A percentile compares a stretch with the other conserved stretches of the same genome.
phyloP scores from a whole-genome alignment of 176 grass and related monocot genomes.

The Cocos nucifera region DNA sequence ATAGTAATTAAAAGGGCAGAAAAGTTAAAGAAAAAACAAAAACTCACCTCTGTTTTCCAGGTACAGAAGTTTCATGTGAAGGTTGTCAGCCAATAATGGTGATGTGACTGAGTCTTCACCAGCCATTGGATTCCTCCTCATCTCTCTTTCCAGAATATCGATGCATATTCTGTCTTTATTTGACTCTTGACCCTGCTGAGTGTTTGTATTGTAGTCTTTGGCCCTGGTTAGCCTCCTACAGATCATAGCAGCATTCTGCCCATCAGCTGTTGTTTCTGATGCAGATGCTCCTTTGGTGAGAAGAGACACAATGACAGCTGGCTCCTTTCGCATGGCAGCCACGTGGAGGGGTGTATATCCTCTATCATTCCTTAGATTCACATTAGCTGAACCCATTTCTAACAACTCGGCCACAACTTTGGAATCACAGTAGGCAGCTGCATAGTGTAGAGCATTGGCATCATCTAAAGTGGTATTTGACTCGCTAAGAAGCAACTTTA shows the following conservation, averaged over 20 bases:
- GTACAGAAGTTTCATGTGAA: slow-evolving; percentile 86
- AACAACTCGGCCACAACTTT: slow-evolving; percentile 86
- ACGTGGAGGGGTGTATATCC: slow-evolving; percentile 81
- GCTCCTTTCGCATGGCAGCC: slow-evolving; percentile 95
- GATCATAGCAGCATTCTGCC: slow-evolving; percentile 56
- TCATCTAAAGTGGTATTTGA: slow-evolving; percentile 87
- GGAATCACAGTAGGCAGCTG: slow-evolving; percentile 78
- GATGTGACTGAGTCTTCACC: slow-evolving; percentile 87
- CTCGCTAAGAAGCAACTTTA: slow-evolving; percentile 89
- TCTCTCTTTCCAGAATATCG: slow-evolving; percentile 88
- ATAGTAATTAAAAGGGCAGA: too few species aligned
- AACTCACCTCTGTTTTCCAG: slow-evolving; percentile 93
- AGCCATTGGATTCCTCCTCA: slow-evolving; percentile 57
- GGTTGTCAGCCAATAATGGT: slow-evolving; percentile 81
- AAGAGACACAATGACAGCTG: slow-evolving; percentile 69
- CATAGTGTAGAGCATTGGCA: slow-evolving; percentile 82
- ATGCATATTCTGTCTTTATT: slow-evolving; percentile 96
- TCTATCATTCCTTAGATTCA: slow-evolving; percentile 81
- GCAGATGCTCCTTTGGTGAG: slow-evolving; percentile 62
- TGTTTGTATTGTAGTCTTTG: slow-evolving; percentile 68
- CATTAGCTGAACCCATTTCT: slow-evolving; percentile 49
- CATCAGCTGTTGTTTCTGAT: slow-evolving; percentile 60
- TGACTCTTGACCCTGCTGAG: slow-evolving; percentile 70
- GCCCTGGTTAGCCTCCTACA: slow-evolving; percentile 68
- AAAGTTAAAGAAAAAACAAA: neutral